Conservation (phyloP, 2,329 filamentous ascomycete species). For the Sclerotinia subarctica region DNA sequence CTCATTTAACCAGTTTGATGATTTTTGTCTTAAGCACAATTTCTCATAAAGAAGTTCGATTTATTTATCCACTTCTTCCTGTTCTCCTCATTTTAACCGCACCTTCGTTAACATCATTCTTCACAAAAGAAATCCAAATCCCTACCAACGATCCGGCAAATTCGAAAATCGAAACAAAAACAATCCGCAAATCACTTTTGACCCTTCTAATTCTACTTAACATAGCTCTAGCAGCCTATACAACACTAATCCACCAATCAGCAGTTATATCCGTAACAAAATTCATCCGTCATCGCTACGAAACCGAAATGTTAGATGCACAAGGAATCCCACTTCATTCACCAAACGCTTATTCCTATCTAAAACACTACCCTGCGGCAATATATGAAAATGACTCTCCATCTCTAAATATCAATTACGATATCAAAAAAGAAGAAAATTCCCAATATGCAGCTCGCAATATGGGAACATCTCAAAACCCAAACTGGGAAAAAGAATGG, state of each 20-base stretch:
- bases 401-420: neutral
- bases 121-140: slow-evolving; percentile 34
- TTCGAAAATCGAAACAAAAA: slow-evolving; percentile 28
- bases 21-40: slow-evolving; percentile 68
- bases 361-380: slow-evolving; percentile 13
- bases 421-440: slow-evolving; percentile 12
- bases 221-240: slow-evolving; percentile 67
- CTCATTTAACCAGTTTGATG: slow-evolving; percentile 56
- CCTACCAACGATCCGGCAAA: neutral
- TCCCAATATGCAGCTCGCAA: neutral
- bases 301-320: slow-evolving; percentile 50
- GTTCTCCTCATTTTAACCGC: slow-evolving; percentile 80
- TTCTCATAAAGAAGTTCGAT: slow-evolving; percentile 94
- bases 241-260: slow-evolving; percentile 72
- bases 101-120: slow-evolving; percentile 59
- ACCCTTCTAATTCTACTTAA: slow-evolving; percentile 61
- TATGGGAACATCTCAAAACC: slow-evolving; percentile 6
- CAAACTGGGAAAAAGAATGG: slow-evolving; percentile 18
- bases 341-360: slow-evolving; percentile 21
- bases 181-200: slow-evolving; percentile 53
- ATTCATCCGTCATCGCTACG: slow-evolving; percentile 73
- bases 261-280: slow-evolving; percentile 72
- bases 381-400: neutral
- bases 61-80: slow-evolving; percentile 89
- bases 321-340: slow-evolving; percentile 38